Evolutionary conservation across 1,139 yeast species (phyloP).

Genomic region (Pichia sorboxylosa): DNA sequence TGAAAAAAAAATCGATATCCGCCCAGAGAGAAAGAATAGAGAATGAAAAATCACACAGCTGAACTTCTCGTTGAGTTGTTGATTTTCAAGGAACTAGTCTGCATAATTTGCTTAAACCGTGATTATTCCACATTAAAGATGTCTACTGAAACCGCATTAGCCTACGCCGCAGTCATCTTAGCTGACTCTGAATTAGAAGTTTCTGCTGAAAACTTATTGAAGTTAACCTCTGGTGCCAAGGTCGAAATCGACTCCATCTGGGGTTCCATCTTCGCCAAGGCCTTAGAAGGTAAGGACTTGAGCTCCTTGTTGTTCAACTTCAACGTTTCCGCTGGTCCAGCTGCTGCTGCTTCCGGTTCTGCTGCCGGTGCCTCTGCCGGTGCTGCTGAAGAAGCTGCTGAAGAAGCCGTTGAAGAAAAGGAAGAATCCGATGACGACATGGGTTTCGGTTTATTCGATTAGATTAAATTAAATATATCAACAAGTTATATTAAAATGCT

Average conservation of each 20-base stretch:
- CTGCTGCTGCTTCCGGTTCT: slow-evolving; percentile 46
- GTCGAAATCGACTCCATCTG: slow-evolving; percentile 62
- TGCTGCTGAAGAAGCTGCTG: slow-evolving; percentile 47
- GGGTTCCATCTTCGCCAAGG: slow-evolving; percentile 77
- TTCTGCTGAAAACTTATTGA: slow-evolving; percentile 62
- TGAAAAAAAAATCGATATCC: too few relatives aligned
- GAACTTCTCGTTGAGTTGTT: too few relatives aligned
- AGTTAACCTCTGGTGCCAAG: slow-evolving; percentile 60
- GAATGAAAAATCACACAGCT: too few relatives aligned
- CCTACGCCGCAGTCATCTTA: slow-evolving; percentile 82
- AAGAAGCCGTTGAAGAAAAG: slow-evolving; percentile 48
- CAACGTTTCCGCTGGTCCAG: slow-evolving; percentile 63
- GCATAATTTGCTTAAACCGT: slow-evolving; percentile 41
- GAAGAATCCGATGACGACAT: slow-evolving; percentile 48
- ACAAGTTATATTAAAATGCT: too few relatives aligned
- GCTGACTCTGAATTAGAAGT: slow-evolving; percentile 77
- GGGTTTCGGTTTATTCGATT: slow-evolving; percentile 84
- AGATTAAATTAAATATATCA: slow-evolving; percentile 23
- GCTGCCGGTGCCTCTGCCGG: slow-evolving; percentile 48
- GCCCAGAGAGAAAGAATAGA: too few relatives aligned
- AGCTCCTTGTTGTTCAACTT: slow-evolving; percentile 67
- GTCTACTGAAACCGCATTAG: slow-evolving; percentile 72
- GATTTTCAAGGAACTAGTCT: slow-evolving; percentile 62
- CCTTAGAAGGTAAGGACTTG: slow-evolving; percentile 68
- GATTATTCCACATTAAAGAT: slow-evolving; percentile 36